Base-by-base conservation (phyloP, 169 alveolate genomes). In the Toxoplasma gondii region DNA sequence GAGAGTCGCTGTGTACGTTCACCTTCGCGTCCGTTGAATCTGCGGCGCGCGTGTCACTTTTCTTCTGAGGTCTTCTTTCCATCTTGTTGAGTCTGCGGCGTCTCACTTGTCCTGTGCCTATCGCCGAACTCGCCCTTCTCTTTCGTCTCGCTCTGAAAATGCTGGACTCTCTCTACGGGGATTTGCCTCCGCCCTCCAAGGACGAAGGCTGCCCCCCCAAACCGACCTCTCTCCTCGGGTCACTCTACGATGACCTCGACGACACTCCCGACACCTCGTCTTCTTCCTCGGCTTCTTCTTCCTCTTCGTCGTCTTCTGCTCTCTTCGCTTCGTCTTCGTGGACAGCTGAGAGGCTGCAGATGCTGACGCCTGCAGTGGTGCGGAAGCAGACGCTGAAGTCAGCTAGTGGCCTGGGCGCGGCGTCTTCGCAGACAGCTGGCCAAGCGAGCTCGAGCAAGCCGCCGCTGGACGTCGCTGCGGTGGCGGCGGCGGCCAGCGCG, bases 121-220 rank as follows among this genome's bases (percentile, higher is more conserved):
- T 27, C 29, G 74, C 22, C 34, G 29, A 16, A 12, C 12, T 64
- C 22, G 9, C 74, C 74, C 22, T 27, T 64, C 29, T 19, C 39
- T 16, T 70, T 70, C 39, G 44, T 22, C 29, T 31, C 83, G 34
- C 29, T 9, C 2, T 67, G 67, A 49, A 43, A 49, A 92, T 95
- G 92, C 96, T 96, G 96, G 96, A 95, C 93, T 95, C 97, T 91
- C 94, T 96, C 44, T 96, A 96, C 88, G 97, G 97, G 12, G 97
- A 96, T 94, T 90, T 96, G 82, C 97, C 97, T 31, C 97, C 97
- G 36, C 97, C 97, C 27, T 78, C 95, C 9, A 87, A 84, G 90
- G 94, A 91, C 88, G 94, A 93, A 36, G 92, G 88, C 64, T 84
- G 88, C 16, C 87, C 93, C 27, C 54, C 87, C 10, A 88, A 88